Percentiles rank a stretch among this genome's conserved stretches.
Conservation (phyloP, 768 basidiomycete species). For the Mycena maculata region DNA sequence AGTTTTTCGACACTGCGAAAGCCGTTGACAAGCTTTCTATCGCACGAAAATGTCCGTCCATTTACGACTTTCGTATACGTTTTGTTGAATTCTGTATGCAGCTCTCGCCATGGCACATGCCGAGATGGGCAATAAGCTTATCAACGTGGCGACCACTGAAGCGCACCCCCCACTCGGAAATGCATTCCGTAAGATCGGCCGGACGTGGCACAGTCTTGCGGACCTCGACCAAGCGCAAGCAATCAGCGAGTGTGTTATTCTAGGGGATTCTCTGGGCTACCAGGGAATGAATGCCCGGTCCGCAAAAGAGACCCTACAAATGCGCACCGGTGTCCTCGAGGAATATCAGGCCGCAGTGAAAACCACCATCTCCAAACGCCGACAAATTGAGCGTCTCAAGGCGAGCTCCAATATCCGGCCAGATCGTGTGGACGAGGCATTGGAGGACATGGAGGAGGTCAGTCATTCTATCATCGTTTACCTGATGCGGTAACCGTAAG, state of each 20-base stretch:
- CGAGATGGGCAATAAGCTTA: constrained; percentile 94
- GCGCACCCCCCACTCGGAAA: constrained; percentile 85
- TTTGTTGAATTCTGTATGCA: constrained; percentile 44
- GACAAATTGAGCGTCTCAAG: constrained; percentile 90
- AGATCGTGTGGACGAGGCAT: constrained; percentile 88
- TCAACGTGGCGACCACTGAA: constrained; percentile 91
- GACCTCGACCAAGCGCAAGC: constrained; percentile 93
- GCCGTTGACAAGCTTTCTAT: constrained; percentile 89
- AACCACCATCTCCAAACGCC: constrained; percentile 90
- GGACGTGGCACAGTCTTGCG: constrained; percentile 87
- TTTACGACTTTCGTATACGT: constrained; percentile 11
- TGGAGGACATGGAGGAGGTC: constrained; percentile 95
- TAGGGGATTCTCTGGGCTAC: constrained; percentile 97
- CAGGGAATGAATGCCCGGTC: constrained; percentile 97
- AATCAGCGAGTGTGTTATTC: constrained; percentile 92
- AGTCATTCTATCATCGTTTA: constrained; percentile 27
- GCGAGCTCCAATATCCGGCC: constrained; percentile 87
- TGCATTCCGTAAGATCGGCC: constrained; percentile 87
- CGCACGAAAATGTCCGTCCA: constrained; percentile 75
- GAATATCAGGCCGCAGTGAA: constrained; percentile 96
- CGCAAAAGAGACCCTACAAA: constrained; percentile 92
- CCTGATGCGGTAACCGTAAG: constrained; percentile 26
- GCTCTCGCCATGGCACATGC: constrained; percentile 82
- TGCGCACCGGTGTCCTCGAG: constrained; percentile 91
- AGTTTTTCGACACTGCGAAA: constrained; percentile 93